Evolutionary conservation across 306 rosid genomes (phyloP), one percentile per base, ranked within the genome.

Genomic region (Casuarina glauca): DNA sequence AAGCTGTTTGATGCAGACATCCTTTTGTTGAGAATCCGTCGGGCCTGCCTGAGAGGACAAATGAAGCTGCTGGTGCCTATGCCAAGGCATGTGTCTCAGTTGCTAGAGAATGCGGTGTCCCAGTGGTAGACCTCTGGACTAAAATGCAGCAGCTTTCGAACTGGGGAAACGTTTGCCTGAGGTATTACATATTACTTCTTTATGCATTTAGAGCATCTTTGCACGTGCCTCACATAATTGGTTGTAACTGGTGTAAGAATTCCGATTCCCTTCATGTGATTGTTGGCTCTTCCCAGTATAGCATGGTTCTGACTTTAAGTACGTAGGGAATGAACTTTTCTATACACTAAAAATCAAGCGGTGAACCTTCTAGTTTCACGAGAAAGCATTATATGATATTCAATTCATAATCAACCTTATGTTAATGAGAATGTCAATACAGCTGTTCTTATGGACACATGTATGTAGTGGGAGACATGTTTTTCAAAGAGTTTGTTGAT

Each of bases 41-140:
- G 17, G 88, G 86, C 62, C 83, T 81, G 82, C 90, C 98, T 17
- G 98, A 93, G 91, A 91, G 97, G 89, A 93, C 98, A 70, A 93
- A 93, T 67, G 86, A 86, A 57, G 91, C 91, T 61, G 97, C 98
- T 55, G 93, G 95, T 71, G 90, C 86, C 71, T 91, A 89, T 85
- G 89, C 95, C 61, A 76, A 70, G 80, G 92, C 89, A 76, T 93
- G 98, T 84, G 51, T 82, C 79, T 66, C 86, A 67, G 88, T 84
- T 50, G 98, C 93, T 52, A 52, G 76, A 55, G 98, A 89, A 85
- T 81, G 80, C 73, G 86, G 86, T 76, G 66, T 82, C 43, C 86
- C 91, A 1, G 89, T 86, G 36, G 66, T 93, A 52, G 97, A 89
- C 76, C 82, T 91, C 54, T 91, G 97, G 97, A 94, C 91, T 63